Base-by-base conservation (phyloP, 768 basidiomycete species). In the Pilatotrama ljubarskyi region DNA sequence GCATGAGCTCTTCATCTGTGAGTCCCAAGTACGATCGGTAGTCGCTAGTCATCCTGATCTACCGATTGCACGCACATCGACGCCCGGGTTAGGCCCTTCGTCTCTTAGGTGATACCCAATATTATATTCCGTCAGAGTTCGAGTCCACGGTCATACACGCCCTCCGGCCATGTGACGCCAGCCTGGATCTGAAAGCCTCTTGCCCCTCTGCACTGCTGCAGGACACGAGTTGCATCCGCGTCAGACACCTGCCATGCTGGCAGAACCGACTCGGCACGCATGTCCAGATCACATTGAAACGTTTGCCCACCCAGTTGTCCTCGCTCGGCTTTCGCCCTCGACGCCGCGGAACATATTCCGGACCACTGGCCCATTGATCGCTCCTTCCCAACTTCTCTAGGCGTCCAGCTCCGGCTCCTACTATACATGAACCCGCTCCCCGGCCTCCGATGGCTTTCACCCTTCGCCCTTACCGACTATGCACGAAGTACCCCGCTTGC, bases 401-500 rank as follows among this genome's bases (percentile, higher is more conserved):
- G 60, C 60, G 55, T 57, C 44, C 51, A 44, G 36, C 35, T 53
- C 44, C 62, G 51, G 60, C 55, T 46, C 43, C 26, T 43, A 41
- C 55, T 25, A 40, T 64, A 62, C 62, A 63, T 64, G 61, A 32
- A 62, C 53, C 48, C 55, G 20, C 22, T 25, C 25, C 25, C 41
- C 14, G 50, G 22, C n/a, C 25, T 37, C 51, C 60, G 61, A 58
- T 59, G 60, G 13, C 50, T 46, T 64, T 58, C 36, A 37, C 58
- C 73, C 76, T 74, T 77, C 78, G 74, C 78, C 73, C 77, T 77
- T 74, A 77, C 73, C 53, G 53, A 73, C 66, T 63, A 90, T 90
- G 87, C 81, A 84, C 68, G 87, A 91, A 67, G 88, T 87, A 53
- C 77, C 79, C 68, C 80, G 91, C 72, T 83, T 93, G 65, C 74